Base-by-base conservation (phyloP, 106 monocot species). In the Dendrobium nobile region DNA sequence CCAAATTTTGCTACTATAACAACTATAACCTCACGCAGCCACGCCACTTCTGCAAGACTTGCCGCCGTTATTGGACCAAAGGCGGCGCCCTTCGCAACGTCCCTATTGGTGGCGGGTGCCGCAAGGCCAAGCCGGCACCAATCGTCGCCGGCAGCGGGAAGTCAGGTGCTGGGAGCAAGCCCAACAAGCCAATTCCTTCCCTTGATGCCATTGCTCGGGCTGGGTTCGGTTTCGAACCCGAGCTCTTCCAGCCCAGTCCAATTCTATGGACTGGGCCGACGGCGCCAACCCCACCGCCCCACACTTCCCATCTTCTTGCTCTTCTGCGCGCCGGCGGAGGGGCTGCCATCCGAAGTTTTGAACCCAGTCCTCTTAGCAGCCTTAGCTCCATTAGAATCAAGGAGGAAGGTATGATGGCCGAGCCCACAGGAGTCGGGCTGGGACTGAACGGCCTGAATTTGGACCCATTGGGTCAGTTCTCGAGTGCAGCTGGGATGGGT, bases 1-100 rank as follows among this genome's bases (percentile, higher is more conserved):
- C 87, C 84, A 88, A 88, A 61, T 88, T 88, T 82, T 88, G 87
- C 77, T 88, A 88, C 87, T 88, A 88, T 84, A 88, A 88, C 87
- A 88, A 88, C 87, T 88, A 88, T 79, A 88, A 88, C 84, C 87
- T 88, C 55, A 88, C 87, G 59, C 87, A 88, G 81, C 87, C 87
- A 7, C 84, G 87, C 77, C 87, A 88, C 82, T 88, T 88, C 82
- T 88, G 87, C 82, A 88, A 88, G 82, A 88, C 87, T 67, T 88
- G 87, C 87, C 84, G 87, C 79, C 84, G 87, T n/a, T 88, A 88
- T 84, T 88, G 87, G 87, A 88, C 87, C 79, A 88, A 88, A 59
- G 87, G 87, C 27, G 87, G 87, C 37, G 87, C 87, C 58, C 84
- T 88, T 58, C 87, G 87, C 77, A 88, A 88, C 82, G 87, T 88